phyloP scores from a whole-genome alignment of 345 rosid genomes.

The Ceriops tagal region DNA sequence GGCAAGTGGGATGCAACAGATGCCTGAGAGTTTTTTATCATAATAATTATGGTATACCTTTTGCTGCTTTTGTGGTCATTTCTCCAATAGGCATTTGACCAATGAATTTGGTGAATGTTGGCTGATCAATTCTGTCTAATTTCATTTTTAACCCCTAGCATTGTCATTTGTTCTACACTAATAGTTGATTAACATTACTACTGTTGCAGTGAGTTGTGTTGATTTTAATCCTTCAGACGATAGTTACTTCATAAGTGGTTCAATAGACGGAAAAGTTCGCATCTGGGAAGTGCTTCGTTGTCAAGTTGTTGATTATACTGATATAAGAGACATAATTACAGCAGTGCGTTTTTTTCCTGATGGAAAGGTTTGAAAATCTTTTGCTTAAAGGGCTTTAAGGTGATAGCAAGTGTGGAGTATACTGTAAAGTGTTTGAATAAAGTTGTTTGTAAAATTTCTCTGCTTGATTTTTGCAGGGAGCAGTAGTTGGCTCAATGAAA shows the following conservation, averaged over 20 bases:
- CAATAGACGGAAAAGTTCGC: conserved; percentile 29
- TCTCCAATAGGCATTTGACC: too few relatives aligned
- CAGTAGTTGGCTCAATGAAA: conserved; percentile 33
- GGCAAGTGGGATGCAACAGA: conserved; percentile 45
- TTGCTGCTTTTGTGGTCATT: background rate
- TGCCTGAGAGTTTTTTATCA: conserved; percentile 40
- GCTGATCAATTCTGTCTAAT: too few relatives aligned
- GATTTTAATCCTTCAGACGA: conserved; percentile 22
- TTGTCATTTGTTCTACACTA: background rate
- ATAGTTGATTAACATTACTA: background rate
- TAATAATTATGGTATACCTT: conserved; percentile 37
- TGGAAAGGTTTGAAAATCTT: conserved; percentile 37
- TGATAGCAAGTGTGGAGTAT: background rate
- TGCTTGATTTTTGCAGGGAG: conserved; percentile 24
- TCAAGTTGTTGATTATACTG: conserved; percentile 47
- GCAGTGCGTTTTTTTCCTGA: conserved; percentile 43
- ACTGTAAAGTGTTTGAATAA: background rate
- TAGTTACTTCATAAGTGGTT: conserved; percentile 18
- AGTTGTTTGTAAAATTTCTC: background rate
- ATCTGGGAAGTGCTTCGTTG: conserved; percentile 24
- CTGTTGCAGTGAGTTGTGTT: conserved; percentile 16
- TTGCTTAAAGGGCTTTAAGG: background rate
- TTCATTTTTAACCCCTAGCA: too few relatives aligned
- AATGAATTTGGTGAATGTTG: too few relatives aligned
- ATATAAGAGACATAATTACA: conserved; percentile 40